Base-by-base conservation (phyloP, 1,139 yeast genomes). In the Insectozyma bohioensis region DNA sequence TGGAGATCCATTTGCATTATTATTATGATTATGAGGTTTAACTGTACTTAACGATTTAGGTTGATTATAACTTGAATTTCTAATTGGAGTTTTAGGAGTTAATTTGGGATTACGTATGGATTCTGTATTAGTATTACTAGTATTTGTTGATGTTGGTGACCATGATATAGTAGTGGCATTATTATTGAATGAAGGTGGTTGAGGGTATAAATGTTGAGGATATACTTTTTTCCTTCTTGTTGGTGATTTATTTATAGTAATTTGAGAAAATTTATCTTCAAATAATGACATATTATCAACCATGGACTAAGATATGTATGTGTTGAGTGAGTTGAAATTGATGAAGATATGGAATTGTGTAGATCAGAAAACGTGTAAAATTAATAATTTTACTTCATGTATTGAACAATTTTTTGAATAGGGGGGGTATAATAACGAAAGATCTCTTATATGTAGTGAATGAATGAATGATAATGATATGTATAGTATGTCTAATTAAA, bases 251-350 rank as follows among this genome's bases (percentile, higher is more conserved):
- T 37, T 48, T 23, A 54, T 48, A 33, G 45, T 49, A 21, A 61
- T 57, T 27, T 47, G 43, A 19, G 66, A 52, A 41, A 61, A 59
- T 36, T 54, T 49, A 37, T 53, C 56, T 35, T 56, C 61, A 43
- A 61, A 49, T 10, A 40, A 26, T 4, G 42, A 32, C 30, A 39
- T 42, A 12, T 31, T 26, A 26, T 12, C 15, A 26, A 11, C 12
- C 27, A 24, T 24, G 10, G 6, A 24, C 4, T 5, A 20, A 20
- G 11, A 5, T 22, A 6, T 12, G 13, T n/a, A n/a, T n/a, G n/a
- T n/a, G n/a, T n/a, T n/a, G n/a, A n/a, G n/a, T n/a, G n/a, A n/a
- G n/a, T n/a, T n/a, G n/a, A n/a, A n/a, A n/a, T n/a, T n/a, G n/a
- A n/a, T n/a, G n/a, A n/a, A n/a, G n/a, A n/a, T n/a, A n/a, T n/a